Percentiles rank a stretch among this genome's conserved stretches.
Conservation (phyloP, 352 stramenopile species). For the Aphanomyces cochlioides region DNA sequence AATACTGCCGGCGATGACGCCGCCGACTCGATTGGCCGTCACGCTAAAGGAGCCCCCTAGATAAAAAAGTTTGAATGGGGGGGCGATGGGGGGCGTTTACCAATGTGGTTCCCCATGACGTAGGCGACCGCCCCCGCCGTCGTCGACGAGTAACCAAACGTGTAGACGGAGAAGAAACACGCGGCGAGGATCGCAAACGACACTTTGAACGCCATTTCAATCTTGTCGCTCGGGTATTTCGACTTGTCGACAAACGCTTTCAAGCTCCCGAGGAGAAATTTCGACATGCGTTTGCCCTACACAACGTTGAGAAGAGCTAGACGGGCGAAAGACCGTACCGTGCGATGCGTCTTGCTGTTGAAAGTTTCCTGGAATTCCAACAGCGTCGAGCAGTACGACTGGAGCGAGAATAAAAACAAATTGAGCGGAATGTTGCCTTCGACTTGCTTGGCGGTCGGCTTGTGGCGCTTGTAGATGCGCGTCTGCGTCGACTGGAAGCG, state of each 20-base stretch:
- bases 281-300: conserved; percentile 36
- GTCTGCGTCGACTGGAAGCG: conserved; percentile 60
- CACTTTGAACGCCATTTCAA: conserved; percentile 47
- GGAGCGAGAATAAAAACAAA: conserved; percentile 76
- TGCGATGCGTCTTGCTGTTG: conserved; percentile 54
- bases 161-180: conserved; percentile 62
- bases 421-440: conserved; percentile 75
- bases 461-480: conserved; percentile 46
- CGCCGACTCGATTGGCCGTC: conserved; percentile 73
- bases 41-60: conserved; percentile 67
- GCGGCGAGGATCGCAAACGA: conserved; percentile 56
- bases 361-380: conserved; percentile 62
- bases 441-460: conserved; percentile 56
- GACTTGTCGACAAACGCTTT: conserved; percentile 8
- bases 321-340: conserved; percentile 35
- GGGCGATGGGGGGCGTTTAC: conserved; percentile 20
- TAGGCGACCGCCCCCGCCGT: conserved; percentile 58
- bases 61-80: neutral
- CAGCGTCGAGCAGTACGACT: conserved; percentile 72
- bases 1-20: conserved; percentile 69
- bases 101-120: conserved; percentile 76
- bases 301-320: conserved; percentile 35
- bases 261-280: conserved; percentile 5
- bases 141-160: conserved; percentile 67
- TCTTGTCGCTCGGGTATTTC: neutral